Evolutionary conservation across 192 early-diverging fungal genomes (phyloP).

Genomic region (Oehlia diaphana): DNA sequence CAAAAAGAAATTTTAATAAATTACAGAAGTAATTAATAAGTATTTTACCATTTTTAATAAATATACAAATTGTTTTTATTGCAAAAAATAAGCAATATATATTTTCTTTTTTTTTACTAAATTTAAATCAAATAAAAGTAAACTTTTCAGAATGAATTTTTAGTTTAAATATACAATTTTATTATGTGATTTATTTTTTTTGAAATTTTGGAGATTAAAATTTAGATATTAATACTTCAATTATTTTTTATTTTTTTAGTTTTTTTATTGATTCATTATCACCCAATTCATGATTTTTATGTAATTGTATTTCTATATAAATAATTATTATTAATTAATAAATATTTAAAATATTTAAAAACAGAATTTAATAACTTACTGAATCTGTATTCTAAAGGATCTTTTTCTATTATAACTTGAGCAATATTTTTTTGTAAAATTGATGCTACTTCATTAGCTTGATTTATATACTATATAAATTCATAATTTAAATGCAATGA

Average conservation of each 20-base stretch:
- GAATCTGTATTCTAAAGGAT: not conserved
- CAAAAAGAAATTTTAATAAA: too few species aligned
- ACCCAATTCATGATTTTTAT: constrained; percentile 1
- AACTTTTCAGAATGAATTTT: too few species aligned
- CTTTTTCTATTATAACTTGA: not conserved
- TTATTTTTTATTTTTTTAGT: not conserved
- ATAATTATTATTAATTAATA: not conserved
- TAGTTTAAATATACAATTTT: too few species aligned
- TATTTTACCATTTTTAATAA: too few species aligned
- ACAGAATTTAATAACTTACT: not conserved
- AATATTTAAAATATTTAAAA: not conserved
- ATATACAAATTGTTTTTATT: too few species aligned
- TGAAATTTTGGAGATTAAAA: too few species aligned
- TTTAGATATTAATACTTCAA: too few species aligned
- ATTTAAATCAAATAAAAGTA: too few species aligned
- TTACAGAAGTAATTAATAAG: too few species aligned
- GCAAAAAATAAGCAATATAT: too few species aligned
- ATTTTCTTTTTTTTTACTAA: too few species aligned
- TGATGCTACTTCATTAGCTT: not conserved
- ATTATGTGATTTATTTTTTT: too few species aligned
- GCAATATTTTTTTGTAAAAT: constrained; percentile 4
- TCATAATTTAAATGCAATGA: not conserved
- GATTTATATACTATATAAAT: not conserved
- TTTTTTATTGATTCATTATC: constrained; percentile 21
- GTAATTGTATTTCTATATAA: not conserved